Evolutionary conservation across 306 rosid species (phyloP), one percentile per base, ranked within the genome.

Genomic region (Trifolium subterraneum): DNA sequence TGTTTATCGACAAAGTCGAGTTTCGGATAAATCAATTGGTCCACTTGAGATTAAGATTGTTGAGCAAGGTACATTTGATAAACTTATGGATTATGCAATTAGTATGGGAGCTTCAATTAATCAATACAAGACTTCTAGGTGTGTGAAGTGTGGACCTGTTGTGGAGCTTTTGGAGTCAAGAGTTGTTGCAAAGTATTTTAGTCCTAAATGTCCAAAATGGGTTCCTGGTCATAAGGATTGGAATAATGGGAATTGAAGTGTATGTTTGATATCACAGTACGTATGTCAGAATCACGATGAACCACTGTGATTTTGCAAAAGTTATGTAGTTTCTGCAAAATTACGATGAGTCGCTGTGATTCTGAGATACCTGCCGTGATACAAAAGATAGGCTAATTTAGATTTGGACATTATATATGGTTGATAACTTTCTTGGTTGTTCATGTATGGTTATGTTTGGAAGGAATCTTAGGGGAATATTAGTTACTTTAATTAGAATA

Each of bases 191-290:
- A 78, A 14, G 20, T 91, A 87, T 74, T 88, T 86, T 11, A 94
- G 97, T 68, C 93, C 96, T 4, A 91, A 91, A 62, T 89, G 90
- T 81, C 98, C 98, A 3, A 90, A 84, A 68, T 94, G 97, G 98
- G 82, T 81, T 66, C 90, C 98, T 0, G 94, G 96, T 14, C 91
- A 89, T 68, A 86, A 81, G 78, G 83, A 88, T 54, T 91, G 98
- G 96, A 65, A 39, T 77, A 84, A 86, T 56, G 75, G 78, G 68
- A 84, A 68, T 22, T 87, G 74, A 77, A 56, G 77, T 6, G 11
- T 58, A 25, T 25, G 3, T 25, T 25, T 1, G 3, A 23, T 25
- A 25, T 25, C 2, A 1, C 29, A 2, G 29, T 25, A 3, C 29
- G 29, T 25, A 25, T 3, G 29, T 25, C 2, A 25, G 2, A 25